Evolutionary conservation across 129 eudicot genomes (phyloP), one percentile per base, ranked within the genome.

Genomic region (Flaveria trinervia): DNA sequence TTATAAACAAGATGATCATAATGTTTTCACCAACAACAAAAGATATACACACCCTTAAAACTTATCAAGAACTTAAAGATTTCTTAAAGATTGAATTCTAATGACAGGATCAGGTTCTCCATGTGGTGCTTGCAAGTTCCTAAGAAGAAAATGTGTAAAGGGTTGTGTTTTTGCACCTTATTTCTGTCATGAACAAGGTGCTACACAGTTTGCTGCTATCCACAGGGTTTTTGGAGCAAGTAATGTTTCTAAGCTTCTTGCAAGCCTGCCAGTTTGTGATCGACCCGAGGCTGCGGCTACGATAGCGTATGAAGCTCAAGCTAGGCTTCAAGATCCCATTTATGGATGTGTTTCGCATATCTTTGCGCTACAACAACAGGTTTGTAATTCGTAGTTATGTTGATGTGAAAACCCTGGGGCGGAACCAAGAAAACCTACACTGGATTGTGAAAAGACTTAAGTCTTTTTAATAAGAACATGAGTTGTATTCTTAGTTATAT

Each of bases 141-240:
- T 93, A 87, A 91, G 98, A 78, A 93, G 98, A 71, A 93, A 93
- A 87, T 93, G 98, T 84, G 81, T 83, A 2, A 86, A 87, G 70
- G 98, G 98, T 28, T 93, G 98, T 89, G 98, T 93, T 41, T 91
- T 93, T 84, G 98, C 96, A 25, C 98, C 98, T 85, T 89, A 91
- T 83, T 93, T 93, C 68, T 88, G 97, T 79, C 97, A 91, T 81
- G 98, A 93, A 84, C 98, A 91, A 89, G 98, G 98, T 7, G 85
- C 98, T 79, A 64, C 93, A 10, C 98, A 93, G 66, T 93, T 93
- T 84, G 81, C 98, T 67, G 98, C 98, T 61, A 93, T 93, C 43
- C 98, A 93, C 48, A 91, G 86, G 89, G 98, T 93, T 71, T 93
- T 93, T 70, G 98, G 98, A 41, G 98, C 98, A 5, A 93, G 98